Percentiles rank a stretch among this genome's conserved stretches.
Conservation (phyloP, 73 alveolate species). For the Paramecium primaurelia region DNA sequence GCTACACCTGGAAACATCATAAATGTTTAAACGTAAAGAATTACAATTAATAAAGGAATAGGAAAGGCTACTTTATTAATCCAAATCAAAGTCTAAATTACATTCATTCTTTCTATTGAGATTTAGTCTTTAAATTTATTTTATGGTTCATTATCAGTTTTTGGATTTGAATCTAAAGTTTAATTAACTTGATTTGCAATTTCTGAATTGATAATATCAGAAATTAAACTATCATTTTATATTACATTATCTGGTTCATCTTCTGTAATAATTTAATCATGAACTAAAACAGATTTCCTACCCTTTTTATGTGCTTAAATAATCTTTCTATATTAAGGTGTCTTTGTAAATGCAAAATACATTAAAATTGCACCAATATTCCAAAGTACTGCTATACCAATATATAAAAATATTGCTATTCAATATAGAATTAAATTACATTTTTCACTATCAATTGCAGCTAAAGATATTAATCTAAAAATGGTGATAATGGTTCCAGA, state of each 20-base stretch:
- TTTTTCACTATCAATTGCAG: not conserved
- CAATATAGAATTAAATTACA: not conserved
- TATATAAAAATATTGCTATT: not conserved
- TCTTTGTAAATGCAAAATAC: not conserved
- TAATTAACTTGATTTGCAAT: not conserved
- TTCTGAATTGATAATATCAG: not conserved
- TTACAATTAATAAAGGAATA: constrained; percentile 37
- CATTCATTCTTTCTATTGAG: not conserved
- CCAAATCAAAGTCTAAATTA: not conserved
- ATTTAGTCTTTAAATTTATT: not conserved
- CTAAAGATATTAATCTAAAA: constrained; percentile 16
- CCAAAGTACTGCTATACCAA: constrained; percentile 20
- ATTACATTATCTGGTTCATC: not conserved
- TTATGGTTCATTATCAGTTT: not conserved
- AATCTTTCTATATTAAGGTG: not conserved
- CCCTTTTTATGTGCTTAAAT: not conserved
- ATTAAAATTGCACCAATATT: not conserved
- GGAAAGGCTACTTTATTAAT: constrained; percentile 54
- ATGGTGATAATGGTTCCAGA: constrained; percentile 11
- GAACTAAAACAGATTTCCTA: not conserved
- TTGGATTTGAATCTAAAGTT: not conserved
- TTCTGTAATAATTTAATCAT: not conserved
- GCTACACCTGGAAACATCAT: constrained; percentile 64
- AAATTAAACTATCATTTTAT: not conserved
- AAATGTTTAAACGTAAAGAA: constrained; percentile 49